Evolutionary conservation across 2,329 filamentous ascomycete species (phyloP).

Genomic region (Cordyceps fumosorosea): DNA sequence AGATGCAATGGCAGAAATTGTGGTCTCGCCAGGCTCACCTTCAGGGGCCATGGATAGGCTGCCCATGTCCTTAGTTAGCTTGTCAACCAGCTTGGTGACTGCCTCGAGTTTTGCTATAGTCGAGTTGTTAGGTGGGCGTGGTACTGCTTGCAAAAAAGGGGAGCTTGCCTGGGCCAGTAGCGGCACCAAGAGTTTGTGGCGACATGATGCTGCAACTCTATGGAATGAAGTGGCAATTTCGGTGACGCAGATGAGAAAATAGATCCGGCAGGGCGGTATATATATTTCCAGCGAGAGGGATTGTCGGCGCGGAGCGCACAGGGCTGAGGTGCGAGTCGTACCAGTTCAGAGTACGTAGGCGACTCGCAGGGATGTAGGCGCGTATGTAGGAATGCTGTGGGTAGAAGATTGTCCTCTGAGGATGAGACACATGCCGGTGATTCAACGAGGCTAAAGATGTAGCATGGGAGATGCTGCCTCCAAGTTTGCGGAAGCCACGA

Average conservation of each 20-base stretch:
- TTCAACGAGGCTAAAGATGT: not conserved
- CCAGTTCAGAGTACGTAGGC: not conserved
- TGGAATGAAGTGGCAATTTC: not conserved
- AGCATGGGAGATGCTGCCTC: not conserved
- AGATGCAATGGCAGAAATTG: conserved; percentile 13
- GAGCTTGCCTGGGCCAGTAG: conserved; percentile 37
- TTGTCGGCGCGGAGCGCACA: not conserved
- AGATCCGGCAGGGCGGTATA: not conserved
- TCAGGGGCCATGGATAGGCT: conserved; percentile 51
- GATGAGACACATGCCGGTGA: not conserved
- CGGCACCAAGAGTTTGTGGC: conserved; percentile 22
- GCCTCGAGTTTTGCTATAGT: conserved; percentile 58
- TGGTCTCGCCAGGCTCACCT: conserved; percentile 39
- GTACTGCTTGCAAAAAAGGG: not conserved
- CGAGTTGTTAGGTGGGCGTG: not conserved
- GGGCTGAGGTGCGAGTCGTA: not conserved
- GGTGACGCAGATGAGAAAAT: not conserved
- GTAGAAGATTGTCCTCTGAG: not conserved
- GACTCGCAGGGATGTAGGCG: not conserved
- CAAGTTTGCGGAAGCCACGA: not conserved
- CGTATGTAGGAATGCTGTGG: not conserved
- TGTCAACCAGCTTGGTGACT: conserved; percentile 57
- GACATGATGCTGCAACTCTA: conserved; percentile 16
- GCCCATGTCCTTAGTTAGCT: conserved; percentile 56
- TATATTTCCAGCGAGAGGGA: not conserved